A percentile compares a stretch with the other conserved stretches of the same genome.
Evolutionary conservation across 139 green algal species (phyloP).

Genomic region (Coelastrella sp.): DNA sequence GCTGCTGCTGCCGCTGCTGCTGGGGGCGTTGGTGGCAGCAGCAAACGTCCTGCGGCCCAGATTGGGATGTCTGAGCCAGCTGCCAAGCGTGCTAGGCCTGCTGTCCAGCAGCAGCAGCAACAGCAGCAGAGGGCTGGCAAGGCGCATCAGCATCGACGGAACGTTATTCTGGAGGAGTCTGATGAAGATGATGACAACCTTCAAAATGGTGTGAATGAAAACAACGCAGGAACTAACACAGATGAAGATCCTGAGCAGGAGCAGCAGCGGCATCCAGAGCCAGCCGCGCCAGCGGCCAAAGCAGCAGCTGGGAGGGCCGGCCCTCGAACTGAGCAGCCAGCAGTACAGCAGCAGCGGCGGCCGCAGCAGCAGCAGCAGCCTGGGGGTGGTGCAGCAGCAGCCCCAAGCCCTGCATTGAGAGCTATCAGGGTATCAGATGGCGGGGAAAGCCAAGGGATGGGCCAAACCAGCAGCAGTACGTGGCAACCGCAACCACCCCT

Average conservation of each 20-base stretch:
- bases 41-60: not conserved
- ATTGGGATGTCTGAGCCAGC: not conserved
- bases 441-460: not conserved
- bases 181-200: conserved; percentile 27
- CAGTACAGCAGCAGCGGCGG: not conserved
- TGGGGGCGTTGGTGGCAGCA: not conserved
- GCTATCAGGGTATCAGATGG: not conserved
- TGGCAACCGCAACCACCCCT: not conserved
- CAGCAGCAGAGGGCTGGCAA: not conserved
- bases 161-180: conserved; percentile 7
- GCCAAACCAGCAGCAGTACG: conserved; percentile 27
- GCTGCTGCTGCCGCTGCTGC: not conserved
- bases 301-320: not conserved
- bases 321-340: not conserved
- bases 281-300: conserved; percentile 15
- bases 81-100: conserved; percentile 1
- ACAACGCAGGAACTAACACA: not conserved
- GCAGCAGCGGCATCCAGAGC: conserved; percentile 10
- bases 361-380: conserved; percentile 13
- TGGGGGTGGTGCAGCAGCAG: not conserved
- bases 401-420: not conserved
- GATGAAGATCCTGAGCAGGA: not conserved
- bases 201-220: not conserved
- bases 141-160: not conserved
- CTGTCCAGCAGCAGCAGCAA: conserved; percentile 23